A percentile compares a stretch with the other conserved stretches of the same genome.
phyloP scores from a whole-genome alignment of 257 asterid genomes.

The Ballota nigra region DNA sequence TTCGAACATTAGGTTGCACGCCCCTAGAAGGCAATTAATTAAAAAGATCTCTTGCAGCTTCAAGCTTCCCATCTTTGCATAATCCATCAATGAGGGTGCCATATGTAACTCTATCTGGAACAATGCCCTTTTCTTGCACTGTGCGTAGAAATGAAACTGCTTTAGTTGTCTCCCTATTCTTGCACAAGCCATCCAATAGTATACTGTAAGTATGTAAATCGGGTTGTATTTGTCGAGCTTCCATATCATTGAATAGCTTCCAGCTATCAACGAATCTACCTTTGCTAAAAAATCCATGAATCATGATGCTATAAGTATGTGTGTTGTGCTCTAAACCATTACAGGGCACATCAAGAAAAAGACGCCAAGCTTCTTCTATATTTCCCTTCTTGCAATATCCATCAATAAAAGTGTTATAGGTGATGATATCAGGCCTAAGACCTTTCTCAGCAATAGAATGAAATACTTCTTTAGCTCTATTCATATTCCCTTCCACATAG shows the following conservation, averaged over 20 bases:
- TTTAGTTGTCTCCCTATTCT: background rate
- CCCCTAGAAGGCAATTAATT: background rate
- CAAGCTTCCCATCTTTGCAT: conserved; percentile 5
- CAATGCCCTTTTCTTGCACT: background rate
- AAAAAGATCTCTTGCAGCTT: background rate
- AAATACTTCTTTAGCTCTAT: no score
- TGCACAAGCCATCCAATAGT: background rate
- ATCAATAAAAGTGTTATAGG: background rate
- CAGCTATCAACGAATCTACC: background rate
- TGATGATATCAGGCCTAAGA: no score
- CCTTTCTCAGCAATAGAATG: no score
- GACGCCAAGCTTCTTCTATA: background rate
- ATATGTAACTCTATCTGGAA: background rate
- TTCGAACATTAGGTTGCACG: background rate
- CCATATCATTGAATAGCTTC: conserved; percentile 13
- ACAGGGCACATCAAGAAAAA: background rate
- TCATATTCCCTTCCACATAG: no score
- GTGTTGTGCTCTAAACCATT: conserved; percentile 3
- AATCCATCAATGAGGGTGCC: background rate
- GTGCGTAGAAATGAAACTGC: conserved; percentile 3
- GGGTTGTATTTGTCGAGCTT: background rate
- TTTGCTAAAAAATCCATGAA: background rate
- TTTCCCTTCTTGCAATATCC: conserved; percentile 11
- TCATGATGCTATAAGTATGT: background rate
- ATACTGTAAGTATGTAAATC: background rate